Evolutionary conservation across 176 grass and related monocot species (phyloP).

Genomic region (Chloris gayana): DNA sequence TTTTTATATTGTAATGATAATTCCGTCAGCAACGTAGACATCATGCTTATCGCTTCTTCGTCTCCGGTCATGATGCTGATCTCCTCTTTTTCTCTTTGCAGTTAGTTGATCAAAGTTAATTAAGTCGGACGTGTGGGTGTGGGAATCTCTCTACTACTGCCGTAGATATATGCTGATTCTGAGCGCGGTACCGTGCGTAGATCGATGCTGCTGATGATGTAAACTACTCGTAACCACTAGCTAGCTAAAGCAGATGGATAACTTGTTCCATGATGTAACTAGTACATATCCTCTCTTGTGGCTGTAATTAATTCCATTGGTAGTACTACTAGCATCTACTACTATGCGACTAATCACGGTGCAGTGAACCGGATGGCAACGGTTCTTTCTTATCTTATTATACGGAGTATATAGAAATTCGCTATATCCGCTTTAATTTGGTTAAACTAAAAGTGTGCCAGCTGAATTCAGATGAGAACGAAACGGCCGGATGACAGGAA

Average conservation of each 20-base stretch:
- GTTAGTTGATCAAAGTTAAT: not conserved
- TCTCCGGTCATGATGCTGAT: not conserved
- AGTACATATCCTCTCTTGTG: not conserved
- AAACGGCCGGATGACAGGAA: not conserved
- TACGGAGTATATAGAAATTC: too few species aligned
- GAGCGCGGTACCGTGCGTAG: not conserved
- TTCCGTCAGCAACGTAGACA: constrained; percentile 14
- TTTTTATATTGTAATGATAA: not conserved
- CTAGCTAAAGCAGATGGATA: not conserved
- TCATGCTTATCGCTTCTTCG: constrained; percentile 21
- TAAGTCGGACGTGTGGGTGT: not conserved
- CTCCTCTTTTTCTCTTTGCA: not conserved
- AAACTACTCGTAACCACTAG: not conserved
- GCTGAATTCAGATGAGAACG: not conserved
- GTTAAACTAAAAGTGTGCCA: too few species aligned
- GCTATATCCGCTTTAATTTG: too few species aligned
- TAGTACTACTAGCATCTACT: too few species aligned
- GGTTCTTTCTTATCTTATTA: not conserved
- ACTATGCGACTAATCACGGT: not conserved
- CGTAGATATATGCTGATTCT: not conserved
- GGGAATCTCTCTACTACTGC: not conserved
- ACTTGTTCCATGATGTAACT: not conserved
- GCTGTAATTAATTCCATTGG: too few species aligned
- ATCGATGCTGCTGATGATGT: constrained; percentile 16
- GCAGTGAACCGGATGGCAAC: not conserved